phyloP scores from a whole-genome alignment of 768 basidiomycete genomes.

The Tricholoma matsutake region DNA sequence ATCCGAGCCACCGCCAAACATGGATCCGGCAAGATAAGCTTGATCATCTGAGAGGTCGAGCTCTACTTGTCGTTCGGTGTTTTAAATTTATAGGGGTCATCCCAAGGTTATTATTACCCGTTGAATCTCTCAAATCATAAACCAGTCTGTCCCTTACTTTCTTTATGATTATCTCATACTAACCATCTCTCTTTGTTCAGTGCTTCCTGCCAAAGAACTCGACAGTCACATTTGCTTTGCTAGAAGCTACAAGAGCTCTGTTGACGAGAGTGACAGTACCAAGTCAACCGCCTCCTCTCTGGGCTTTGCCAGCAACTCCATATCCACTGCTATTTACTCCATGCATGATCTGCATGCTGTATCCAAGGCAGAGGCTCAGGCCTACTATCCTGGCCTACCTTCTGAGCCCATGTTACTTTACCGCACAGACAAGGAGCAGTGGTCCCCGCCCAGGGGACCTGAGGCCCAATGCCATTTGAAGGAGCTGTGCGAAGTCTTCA shows the following conservation, averaged over 20 bases:
- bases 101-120: no score
- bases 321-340: constrained; percentile 15
- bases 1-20: constrained; percentile 35
- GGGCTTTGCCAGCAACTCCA: not conserved
- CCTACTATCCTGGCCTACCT: constrained; percentile 26
- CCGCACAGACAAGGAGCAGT: no score
- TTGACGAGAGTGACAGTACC: not conserved
- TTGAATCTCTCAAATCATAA: not conserved
- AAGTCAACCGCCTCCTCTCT: not conserved
- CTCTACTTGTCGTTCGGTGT: constrained; percentile 45
- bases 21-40: not conserved
- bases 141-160: not conserved
- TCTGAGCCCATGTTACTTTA: constrained; percentile 26
- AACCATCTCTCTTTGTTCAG: not conserved
- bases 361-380: not conserved
- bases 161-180: not conserved
- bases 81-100: no score
- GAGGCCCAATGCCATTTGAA: no score
- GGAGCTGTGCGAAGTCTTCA: no score
- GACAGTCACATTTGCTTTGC: not conserved
- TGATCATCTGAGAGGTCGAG: constrained; percentile 42
- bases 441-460: no score
- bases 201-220: not conserved
- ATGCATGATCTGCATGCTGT: constrained; percentile 17
- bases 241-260: not conserved